Base-by-base conservation (phyloP, 441 rosid genomes). In the Croton laevigatus region DNA sequence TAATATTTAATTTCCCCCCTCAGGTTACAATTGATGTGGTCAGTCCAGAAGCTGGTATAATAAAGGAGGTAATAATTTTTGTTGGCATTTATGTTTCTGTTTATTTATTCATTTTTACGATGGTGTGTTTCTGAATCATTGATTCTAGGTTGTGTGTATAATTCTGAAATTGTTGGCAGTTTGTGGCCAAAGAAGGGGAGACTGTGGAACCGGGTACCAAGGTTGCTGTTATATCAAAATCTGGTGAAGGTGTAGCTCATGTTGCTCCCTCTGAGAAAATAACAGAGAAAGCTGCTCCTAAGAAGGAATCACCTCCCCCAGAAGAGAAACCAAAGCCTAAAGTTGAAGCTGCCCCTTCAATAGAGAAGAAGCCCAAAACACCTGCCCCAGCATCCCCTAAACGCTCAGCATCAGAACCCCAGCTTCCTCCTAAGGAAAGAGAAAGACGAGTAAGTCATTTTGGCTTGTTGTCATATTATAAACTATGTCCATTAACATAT, bases 361-460 rank as follows among this genome's bases (percentile, higher is more conserved):
- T 70, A 6, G 89, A 89, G 85, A 92, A 90, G 81, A 92, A 90
- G 81, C 85, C 90, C 49, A 91, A 87, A 79, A 54, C 76, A 64
- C 72, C 75, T 46, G 59, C 68, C 32, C 81, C 91, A 42, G 78
- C 83, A 38, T 85, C 96, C 38, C 82, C 94, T 61, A 87, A 81
- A 73, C 87, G 74, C 70, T 78, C 94, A 59, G 90, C 98, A 16
- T 78, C 89, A 68, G 97, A 92, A 74, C 97, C 98, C 17, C 94
- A 92, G 81, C 97, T 94, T 75, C 98, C 99, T 6, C 98, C 99
- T 8, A 94, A 90, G 82, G 99, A 94, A 46, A 86, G 97, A 79
- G 99, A 94, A 84, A 94, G 98, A 90, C 86, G 98, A 46, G 99
- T 94, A 78, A 75, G 91, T 71, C 40, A 70, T 63, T 60, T 57